Evolutionary conservation across 1,284 basidiomycete species (phyloP).

Genomic region (Leccinum subatratum): DNA sequence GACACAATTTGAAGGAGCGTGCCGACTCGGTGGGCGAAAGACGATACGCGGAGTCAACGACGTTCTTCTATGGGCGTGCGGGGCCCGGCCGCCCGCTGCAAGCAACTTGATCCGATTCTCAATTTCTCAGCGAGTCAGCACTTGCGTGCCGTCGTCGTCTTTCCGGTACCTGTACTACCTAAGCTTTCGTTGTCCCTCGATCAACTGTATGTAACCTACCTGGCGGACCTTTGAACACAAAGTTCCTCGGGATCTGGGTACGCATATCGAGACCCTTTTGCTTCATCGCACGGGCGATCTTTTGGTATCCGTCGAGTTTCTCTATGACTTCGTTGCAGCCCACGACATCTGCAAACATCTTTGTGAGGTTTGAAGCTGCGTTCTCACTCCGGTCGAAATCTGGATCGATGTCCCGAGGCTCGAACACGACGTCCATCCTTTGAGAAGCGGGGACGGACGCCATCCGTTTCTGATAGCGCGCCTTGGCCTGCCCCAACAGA

Average conservation of each 20-base stretch:
- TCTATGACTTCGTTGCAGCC: slow-evolving; percentile 52
- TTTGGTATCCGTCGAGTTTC: slow-evolving; percentile 49
- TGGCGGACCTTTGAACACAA: slow-evolving; percentile 69
- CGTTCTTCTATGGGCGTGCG: no score
- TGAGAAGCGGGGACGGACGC: slow-evolving; percentile 31
- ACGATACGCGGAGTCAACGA: no score
- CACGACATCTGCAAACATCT: slow-evolving; percentile 58
- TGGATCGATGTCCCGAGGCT: slow-evolving; percentile 60
- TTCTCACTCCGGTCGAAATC: slow-evolving; percentile 46
- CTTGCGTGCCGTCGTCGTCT: slow-evolving; percentile 35
- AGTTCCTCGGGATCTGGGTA: slow-evolving; percentile 56
- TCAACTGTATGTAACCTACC: slow-evolving; percentile 13
- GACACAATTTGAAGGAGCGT: no score
- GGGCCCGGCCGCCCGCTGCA: no score
- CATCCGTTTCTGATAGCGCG: slow-evolving; percentile 44
- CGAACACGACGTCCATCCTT: slow-evolving; percentile 44
- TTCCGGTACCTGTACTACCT: slow-evolving; percentile 32
- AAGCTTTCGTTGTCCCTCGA: not conserved
- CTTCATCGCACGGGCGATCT: slow-evolving; percentile 44
- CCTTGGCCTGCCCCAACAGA: slow-evolving; percentile 51
- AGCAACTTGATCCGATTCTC: no score
- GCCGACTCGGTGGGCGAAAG: no score
- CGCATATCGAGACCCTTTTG: slow-evolving; percentile 40
- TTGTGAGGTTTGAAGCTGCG: slow-evolving; percentile 47
- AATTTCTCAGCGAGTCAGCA: no score